Conservation (phyloP, 2,329 filamentous ascomycete genomes). For the Diaporthe batatas region DNA sequence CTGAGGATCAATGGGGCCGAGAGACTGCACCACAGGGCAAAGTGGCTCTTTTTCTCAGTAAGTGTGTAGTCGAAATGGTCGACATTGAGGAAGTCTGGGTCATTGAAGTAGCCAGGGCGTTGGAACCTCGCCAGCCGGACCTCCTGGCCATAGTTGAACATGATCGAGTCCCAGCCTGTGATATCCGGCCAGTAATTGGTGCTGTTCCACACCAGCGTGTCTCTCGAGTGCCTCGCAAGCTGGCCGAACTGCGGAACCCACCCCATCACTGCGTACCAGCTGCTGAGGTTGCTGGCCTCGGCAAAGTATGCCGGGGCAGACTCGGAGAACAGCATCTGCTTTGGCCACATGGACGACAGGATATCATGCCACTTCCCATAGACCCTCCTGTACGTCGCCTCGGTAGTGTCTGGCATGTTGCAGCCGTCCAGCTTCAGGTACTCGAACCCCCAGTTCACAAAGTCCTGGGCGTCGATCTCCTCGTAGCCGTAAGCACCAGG, state of each 20-base stretch:
- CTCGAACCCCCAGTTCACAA: constrained; percentile 54
- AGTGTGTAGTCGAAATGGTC: constrained; percentile 52
- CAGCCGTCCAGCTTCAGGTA: constrained; percentile 58
- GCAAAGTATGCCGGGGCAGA: constrained; percentile 61
- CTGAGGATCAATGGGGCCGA: constrained; percentile 54
- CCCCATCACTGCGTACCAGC: constrained; percentile 61
- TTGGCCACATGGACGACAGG: constrained; percentile 49
- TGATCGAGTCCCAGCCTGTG: constrained; percentile 61
- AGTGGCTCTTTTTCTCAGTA: constrained; percentile 54
- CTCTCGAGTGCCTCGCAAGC: constrained; percentile 59
- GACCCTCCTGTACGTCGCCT: constrained; percentile 47
- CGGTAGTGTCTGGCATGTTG: constrained; percentile 49
- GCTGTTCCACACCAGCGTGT: constrained; percentile 49
- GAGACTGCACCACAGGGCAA: constrained; percentile 53
- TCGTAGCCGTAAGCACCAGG: constrained; percentile 58
- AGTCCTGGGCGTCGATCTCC: constrained; percentile 56
- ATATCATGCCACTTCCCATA: constrained; percentile 59
- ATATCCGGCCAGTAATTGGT: constrained; percentile 56
- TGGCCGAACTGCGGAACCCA: constrained; percentile 57
- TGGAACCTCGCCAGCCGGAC: constrained; percentile 57
- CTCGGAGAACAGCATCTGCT: constrained; percentile 59
- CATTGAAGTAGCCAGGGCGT: constrained; percentile 54
- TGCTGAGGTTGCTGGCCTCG: constrained; percentile 52
- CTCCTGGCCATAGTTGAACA: constrained; percentile 61
- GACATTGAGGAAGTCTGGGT: constrained; percentile 55